Evolutionary conservation across 768 basidiomycete genomes (phyloP).

Genomic region (Dioszegia crocea): DNA sequence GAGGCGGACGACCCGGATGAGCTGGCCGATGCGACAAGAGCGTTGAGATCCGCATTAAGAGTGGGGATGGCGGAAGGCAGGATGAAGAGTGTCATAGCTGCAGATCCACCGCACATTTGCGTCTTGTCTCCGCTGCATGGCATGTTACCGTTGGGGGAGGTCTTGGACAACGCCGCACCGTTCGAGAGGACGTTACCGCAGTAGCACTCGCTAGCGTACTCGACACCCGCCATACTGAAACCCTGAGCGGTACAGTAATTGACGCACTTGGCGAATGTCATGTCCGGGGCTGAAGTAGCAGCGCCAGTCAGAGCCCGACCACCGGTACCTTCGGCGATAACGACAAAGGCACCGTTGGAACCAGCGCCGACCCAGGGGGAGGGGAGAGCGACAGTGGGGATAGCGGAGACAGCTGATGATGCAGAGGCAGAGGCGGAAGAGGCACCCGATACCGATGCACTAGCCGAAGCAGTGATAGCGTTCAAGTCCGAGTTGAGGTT

Average conservation of each 20-base stretch:
- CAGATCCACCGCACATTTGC: conserved; percentile 25
- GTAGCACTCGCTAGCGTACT: conserved; percentile 37
- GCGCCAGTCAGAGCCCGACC: conserved; percentile 40
- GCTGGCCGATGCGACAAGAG: conserved; percentile 2
- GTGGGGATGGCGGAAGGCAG: not conserved
- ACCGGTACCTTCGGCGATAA: conserved; percentile 26
- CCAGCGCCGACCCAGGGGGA: not conserved
- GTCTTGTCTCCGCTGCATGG: conserved; percentile 29
- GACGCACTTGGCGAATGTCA: conserved; percentile 32
- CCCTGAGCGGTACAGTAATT: conserved; percentile 26
- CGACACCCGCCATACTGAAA: conserved; percentile 31
- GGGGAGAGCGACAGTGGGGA: not conserved
- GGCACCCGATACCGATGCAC: conserved; percentile 5
- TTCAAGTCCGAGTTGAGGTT: conserved; percentile 8
- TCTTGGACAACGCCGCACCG: conserved; percentile 17
- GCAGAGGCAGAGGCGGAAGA: no score
- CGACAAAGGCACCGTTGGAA: not conserved
- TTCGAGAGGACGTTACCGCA: conserved; percentile 29
- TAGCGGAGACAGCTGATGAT: not conserved
- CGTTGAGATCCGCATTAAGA: conserved; percentile 8
- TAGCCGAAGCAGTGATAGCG: conserved; percentile 4
- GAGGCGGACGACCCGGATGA: conserved; percentile 6
- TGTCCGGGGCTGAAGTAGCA: conserved; percentile 17
- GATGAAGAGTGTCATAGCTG: conserved; percentile 21
- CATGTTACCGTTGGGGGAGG: conserved; percentile 25